A percentile compares a stretch with the other conserved stretches of the same genome.
phyloP scores from a whole-genome alignment of 768 basidiomycete species.

The Kwoniella mangroviensis region DNA sequence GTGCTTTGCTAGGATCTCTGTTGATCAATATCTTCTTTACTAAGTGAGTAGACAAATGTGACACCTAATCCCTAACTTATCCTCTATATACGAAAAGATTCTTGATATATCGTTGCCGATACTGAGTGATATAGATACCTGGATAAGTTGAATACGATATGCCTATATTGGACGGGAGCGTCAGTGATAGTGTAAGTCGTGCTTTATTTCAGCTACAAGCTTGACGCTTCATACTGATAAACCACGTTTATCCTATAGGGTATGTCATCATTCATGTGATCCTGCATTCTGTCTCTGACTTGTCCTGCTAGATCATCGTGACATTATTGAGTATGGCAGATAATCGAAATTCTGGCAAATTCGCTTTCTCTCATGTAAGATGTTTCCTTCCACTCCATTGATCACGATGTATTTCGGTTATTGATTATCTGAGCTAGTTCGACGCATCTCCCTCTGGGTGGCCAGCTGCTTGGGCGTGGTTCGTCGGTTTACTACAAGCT shows the following conservation, averaged over 20 bases:
- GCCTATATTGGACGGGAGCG: slow-evolving; percentile 68
- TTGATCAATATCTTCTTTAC: slow-evolving; percentile 67
- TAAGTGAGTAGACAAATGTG: slow-evolving; percentile 59
- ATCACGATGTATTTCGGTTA: background rate
- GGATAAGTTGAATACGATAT: slow-evolving; percentile 61
- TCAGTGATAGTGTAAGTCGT: slow-evolving; percentile 59
- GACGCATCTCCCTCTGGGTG: slow-evolving; percentile 70
- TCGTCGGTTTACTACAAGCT: slow-evolving; percentile 64
- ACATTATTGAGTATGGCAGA: slow-evolving; percentile 67
- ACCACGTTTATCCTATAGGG: no score
- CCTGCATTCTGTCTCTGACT: background rate
- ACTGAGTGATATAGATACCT: slow-evolving; percentile 48
- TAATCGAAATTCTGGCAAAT: slow-evolving; percentile 64
- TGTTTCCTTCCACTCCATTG: background rate
- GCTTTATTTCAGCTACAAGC: background rate
- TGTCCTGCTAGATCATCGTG: slow-evolving; percentile 60
- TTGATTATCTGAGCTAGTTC: slow-evolving; percentile 58
- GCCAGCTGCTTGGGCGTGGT: slow-evolving; percentile 72
- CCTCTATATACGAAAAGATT: no score
- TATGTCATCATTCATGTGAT: background rate
- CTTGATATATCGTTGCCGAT: background rate
- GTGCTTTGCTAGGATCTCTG: slow-evolving; percentile 62
- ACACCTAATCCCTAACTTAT: no score
- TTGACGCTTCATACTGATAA: background rate
- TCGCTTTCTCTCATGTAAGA: slow-evolving; percentile 62